Evolutionary conservation across 1,139 yeast genomes (phyloP).

Genomic region (Yamadazyma conglobata): DNA sequence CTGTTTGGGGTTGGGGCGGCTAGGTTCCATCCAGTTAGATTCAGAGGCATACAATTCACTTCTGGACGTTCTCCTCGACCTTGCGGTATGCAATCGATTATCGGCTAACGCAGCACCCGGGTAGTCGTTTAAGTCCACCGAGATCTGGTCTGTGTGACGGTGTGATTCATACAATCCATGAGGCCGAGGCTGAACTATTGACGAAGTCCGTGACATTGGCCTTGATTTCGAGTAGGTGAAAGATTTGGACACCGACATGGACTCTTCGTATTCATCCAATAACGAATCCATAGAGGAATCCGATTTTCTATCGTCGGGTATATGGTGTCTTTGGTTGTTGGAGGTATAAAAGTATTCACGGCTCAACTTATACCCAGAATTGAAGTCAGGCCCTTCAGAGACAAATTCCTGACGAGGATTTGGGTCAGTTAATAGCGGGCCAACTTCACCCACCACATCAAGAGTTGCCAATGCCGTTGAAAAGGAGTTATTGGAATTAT

Average conservation of each 20-base stretch:
- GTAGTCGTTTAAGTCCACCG: constrained; percentile 25
- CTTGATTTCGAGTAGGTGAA: constrained; percentile 23
- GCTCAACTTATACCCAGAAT: too few species aligned
- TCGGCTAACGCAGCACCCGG: constrained; percentile 38
- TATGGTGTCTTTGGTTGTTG: too few species aligned
- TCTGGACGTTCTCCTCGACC: constrained; percentile 32
- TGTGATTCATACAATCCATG: too few species aligned
- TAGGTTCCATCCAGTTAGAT: constrained; percentile 47
- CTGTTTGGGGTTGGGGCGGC: constrained; percentile 5
- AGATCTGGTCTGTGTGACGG: too few species aligned
- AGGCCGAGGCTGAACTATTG: constrained; percentile 12
- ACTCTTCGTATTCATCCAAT: constrained; percentile 50
- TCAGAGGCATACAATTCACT: constrained; percentile 42
- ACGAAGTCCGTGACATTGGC: constrained; percentile 26
- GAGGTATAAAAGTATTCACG: too few species aligned
- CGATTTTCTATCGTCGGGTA: constrained; percentile 21
- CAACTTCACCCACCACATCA: constrained; percentile 20
- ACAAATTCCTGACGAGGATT: too few species aligned
- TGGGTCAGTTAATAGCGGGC: too few species aligned
- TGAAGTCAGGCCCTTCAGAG: too few species aligned
- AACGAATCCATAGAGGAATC: constrained; percentile 50
- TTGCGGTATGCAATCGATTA: constrained; percentile 24
- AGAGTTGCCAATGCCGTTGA: constrained; percentile 33
- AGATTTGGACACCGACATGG: constrained; percentile 30
- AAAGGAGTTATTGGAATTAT: constrained; percentile 23